phyloP scores from a whole-genome alignment of 2,329 filamentous ascomycete genomes.

The Ophiostoma pallidulum region DNA sequence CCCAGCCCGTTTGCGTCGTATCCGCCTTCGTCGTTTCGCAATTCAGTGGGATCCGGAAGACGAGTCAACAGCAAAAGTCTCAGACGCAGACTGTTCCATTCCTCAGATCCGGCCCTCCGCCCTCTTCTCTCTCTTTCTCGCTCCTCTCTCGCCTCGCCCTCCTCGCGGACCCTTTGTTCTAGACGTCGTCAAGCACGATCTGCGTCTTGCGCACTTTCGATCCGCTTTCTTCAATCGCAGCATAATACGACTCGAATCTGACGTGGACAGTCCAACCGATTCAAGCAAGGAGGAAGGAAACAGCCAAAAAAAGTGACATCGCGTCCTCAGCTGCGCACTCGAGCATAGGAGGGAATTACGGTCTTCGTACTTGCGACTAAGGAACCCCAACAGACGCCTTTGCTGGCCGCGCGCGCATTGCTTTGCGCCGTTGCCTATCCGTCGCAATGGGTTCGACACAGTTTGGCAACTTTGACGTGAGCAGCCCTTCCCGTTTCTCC shows the following conservation, averaged over 20 bases:
- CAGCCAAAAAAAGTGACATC: too few relatives aligned
- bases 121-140: not conserved
- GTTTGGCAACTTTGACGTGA: slow-evolving; percentile 53
- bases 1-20: too few relatives aligned
- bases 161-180: too few relatives aligned
- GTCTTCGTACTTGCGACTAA: too few relatives aligned
- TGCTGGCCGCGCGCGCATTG: not conserved
- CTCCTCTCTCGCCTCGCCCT: not conserved
- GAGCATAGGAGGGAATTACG: too few relatives aligned
- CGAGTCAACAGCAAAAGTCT: not conserved
- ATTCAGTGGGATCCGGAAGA: not conserved
- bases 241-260: too few relatives aligned
- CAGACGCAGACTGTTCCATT: slow-evolving; percentile 6
- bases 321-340: too few relatives aligned
- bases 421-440: slow-evolving; percentile 11
- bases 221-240: too few relatives aligned
- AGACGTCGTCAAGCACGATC: not conserved
- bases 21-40: slow-evolving; percentile 1
- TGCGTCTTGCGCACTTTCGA: too few relatives aligned
- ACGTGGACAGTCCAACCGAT: too few relatives aligned
- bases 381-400: too few relatives aligned
- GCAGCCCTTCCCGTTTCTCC: slow-evolving; percentile 16
- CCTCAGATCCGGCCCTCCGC: not conserved
- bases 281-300: too few relatives aligned
- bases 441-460: slow-evolving; percentile 48